Evolutionary conservation across 1,284 basidiomycete species (phyloP), one percentile per base, ranked within the genome.

Genomic region (Cryptococcus amylolentus): DNA sequence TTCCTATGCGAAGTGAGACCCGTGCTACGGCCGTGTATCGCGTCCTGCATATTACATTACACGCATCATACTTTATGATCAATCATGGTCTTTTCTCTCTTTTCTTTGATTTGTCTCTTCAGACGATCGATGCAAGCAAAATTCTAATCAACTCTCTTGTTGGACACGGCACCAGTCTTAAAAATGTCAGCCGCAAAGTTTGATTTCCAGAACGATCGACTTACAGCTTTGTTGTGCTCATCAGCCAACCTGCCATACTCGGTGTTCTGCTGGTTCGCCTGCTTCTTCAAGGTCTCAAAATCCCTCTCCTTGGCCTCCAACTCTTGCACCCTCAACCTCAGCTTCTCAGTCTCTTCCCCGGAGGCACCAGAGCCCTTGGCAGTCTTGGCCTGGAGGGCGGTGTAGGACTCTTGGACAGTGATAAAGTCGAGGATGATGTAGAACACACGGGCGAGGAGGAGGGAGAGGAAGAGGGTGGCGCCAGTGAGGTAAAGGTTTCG

Each of bases 361-460:
- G 62, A 57, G 27, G 63, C 61, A n/a, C 67, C 63, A 40, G 80
- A 79, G 49, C 75, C 62, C 54, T 75, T 72, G 44, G 80, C 76
- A 42, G 79, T 75, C 80, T 84, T 80, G 67, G 86, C 83, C 81
- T 93, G 91, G 59, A 95, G 78, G 64, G 88, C 86, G 31, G 85
- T 85, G 70, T 90, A 90, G 69, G 91, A 85, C 69, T 94, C 92
- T 77, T 95, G 91, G 2, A 87, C 84, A 67, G 91, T 85, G 67
- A 96, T 89, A 60, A 96, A 86, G 74, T 96, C 91, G 65, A 93
- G 85, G 55, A 90, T 84, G 72, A 97, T 89, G 78, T 88, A 88
- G 80, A 95, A 95, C 5, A 89, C 91, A 67, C 93, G 87, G 8
- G 91, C 88, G 64, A 97, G 86, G 67, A 96, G 88, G 54, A 94